Conservation (phyloP, 169 alveolate genomes). For the Theileria orientalis region DNA sequence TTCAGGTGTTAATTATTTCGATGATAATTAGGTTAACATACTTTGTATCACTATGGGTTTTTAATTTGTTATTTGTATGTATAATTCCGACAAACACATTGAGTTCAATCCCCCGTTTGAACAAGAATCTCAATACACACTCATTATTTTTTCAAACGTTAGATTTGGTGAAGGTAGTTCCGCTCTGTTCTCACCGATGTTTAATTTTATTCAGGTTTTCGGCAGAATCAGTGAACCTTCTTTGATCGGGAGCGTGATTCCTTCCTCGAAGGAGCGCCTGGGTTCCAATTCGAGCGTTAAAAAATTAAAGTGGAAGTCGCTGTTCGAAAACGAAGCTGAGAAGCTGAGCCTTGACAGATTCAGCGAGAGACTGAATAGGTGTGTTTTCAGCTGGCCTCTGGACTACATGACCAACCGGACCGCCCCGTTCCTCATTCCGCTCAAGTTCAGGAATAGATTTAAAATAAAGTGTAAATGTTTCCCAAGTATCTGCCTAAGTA, state of each 20-base stretch:
- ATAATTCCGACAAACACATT: neutral
- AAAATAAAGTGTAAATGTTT: conserved; percentile 41
- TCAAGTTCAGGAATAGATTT: conserved; percentile 38
- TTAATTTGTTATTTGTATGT: too few species aligned
- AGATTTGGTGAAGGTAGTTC: conserved; percentile 47
- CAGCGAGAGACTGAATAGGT: conserved; percentile 17
- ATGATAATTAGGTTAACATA: too few species aligned
- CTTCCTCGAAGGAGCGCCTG: conserved; percentile 14
- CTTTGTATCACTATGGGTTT: too few species aligned
- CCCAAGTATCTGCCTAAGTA: conserved; percentile 12
- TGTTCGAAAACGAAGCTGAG: conserved; percentile 36
- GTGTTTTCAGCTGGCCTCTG: conserved; percentile 45
- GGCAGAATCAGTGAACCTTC: conserved; percentile 55
- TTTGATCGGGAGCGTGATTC: conserved; percentile 59
- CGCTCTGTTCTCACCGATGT: neutral
- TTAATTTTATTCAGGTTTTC: conserved; percentile 28
- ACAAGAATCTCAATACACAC: neutral
- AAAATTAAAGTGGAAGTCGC: conserved; percentile 22
- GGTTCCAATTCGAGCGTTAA: neutral
- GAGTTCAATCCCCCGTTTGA: neutral
- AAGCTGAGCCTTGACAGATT: conserved; percentile 24
- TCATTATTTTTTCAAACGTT: conserved; percentile 27
- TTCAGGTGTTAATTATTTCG: too few species aligned
- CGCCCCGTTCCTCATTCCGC: conserved; percentile 58
- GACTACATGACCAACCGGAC: conserved; percentile 42